Evolutionary conservation across 192 early-diverging fungal genomes (phyloP), one percentile per base, ranked within the genome.

Genomic region (Backusella mclennaniae): DNA sequence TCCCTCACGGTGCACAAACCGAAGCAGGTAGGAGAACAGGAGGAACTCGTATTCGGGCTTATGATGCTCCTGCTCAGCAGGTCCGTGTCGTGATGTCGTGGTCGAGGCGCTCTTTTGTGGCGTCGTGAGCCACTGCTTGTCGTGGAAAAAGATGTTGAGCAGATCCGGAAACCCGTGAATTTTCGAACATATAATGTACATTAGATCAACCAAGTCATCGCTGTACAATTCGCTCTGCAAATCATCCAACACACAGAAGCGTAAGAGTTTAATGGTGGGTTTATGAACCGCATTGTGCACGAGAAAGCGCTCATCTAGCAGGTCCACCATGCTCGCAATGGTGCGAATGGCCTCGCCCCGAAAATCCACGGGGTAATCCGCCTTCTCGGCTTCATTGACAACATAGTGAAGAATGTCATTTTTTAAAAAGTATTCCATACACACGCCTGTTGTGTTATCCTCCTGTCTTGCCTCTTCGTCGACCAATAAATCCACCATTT

Each of bases 231-330:
- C 87, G 35, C 85, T 84, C 35, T 88, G 86, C 17, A 71, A 79
- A 35, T 89, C 84, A 72, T 87, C 82, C 12, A 84, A 78, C n/a
- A 92, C 86, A 83, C 90, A 92, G 59, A 82, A 85, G 33, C 90
- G 85, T 23, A 98, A 85, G 75, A 98, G 77, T 39, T 90, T 89
- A 33, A 95, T 87, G 1, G 93, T 90, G 5, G 96, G 96, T 66
- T 93, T 91, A 82, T 98, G 95, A 23, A 98, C 90, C 17, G 94
- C 90, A 71, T 93, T 93, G 75, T 98, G 96, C 23, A 96, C 93
- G 35, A 98, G 85, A 79, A 97, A 94, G 53, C 93, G 91, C 75
- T 95, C 92, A 73, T 97, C 95, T 12, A 96, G 83, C 46, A 98
- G 80, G 75, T 92, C 90, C 66, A 98, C 90, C 85, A 98, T 91